Conservation (phyloP, 2,329 filamentous ascomycete species). For the Harringtonia lauricola region DNA sequence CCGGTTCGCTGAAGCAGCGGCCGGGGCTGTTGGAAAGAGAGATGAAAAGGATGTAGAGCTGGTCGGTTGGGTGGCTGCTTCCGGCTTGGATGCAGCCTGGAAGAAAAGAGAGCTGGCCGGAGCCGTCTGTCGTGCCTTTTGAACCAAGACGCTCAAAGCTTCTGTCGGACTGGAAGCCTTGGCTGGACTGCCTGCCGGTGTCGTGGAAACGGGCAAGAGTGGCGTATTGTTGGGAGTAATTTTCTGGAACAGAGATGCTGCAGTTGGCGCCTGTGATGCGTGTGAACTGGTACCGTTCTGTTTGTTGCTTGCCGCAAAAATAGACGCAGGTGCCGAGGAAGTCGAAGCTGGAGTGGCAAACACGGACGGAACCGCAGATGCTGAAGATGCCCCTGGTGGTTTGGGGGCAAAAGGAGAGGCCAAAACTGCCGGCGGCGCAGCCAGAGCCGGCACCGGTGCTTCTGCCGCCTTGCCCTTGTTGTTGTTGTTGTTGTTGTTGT, state of each 20-base stretch:
- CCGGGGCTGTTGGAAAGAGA: neutral
- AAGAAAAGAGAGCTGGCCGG: neutral
- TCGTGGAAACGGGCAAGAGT: neutral
- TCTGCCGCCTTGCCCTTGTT: no score
- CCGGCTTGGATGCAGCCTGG: neutral
- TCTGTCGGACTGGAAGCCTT: neutral
- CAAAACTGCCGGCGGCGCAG: no score
- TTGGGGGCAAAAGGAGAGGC: no score
- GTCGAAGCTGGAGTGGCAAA: neutral
- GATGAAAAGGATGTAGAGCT: neutral
- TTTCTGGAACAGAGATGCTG: no score
- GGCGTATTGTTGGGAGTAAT: no score
- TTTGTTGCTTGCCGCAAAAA: neutral
- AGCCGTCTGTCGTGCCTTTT: neutral
- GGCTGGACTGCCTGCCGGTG: neutral
- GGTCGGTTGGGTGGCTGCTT: neutral
- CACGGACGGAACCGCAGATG: neutral
- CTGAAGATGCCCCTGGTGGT: neutral
- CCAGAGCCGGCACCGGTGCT: no score
- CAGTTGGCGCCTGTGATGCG: no score
- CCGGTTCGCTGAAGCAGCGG: neutral
- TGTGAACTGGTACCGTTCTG: no score
- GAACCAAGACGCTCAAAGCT: neutral
- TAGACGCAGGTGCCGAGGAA: neutral
- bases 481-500: neutral